A percentile compares a stretch with the other conserved stretches of the same genome.
Conservation (phyloP, 176 grass and related monocot species). For the Oryza nivara region DNA sequence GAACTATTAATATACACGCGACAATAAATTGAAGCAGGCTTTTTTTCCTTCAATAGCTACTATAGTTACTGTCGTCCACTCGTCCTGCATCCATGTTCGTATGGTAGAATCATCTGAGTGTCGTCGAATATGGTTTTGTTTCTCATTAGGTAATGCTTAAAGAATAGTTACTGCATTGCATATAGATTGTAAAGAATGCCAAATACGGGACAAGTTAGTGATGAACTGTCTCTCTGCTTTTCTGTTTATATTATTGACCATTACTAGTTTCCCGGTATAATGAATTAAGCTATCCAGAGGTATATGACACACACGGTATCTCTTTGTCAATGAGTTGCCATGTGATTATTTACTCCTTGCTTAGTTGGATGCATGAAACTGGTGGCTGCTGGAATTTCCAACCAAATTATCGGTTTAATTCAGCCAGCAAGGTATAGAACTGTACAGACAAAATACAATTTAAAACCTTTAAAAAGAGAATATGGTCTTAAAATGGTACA, state of each 20-base stretch:
- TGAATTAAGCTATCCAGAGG: too few relatives aligned
- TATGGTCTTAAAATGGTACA: neutral
- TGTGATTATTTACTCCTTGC: neutral
- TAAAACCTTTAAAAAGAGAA: neutral
- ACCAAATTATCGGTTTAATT: neutral
- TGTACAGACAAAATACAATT: neutral
- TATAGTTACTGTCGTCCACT: neutral
- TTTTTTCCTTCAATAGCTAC: neutral
- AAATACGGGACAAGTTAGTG: neutral
- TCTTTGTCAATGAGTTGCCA: neutral
- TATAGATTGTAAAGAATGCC: neutral
- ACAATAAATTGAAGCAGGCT: too few relatives aligned
- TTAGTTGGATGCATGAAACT: neutral
- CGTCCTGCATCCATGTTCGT: neutral
- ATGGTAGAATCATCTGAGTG: neutral
- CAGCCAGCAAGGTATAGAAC: neutral
- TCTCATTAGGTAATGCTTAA: neutral
- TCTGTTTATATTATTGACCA: neutral
- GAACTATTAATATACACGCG: neutral
- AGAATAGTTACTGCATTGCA: neutral
- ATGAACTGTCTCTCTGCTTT: neutral
- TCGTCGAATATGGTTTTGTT: neutral
- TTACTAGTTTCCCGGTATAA: neutral
- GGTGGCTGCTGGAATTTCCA: neutral
- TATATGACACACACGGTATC: neutral